These are phyloP conservation scores for Candida ascalaphidarum DNA, from an alignment of 805 yeast species.

Conservation along the genomic window DNA sequence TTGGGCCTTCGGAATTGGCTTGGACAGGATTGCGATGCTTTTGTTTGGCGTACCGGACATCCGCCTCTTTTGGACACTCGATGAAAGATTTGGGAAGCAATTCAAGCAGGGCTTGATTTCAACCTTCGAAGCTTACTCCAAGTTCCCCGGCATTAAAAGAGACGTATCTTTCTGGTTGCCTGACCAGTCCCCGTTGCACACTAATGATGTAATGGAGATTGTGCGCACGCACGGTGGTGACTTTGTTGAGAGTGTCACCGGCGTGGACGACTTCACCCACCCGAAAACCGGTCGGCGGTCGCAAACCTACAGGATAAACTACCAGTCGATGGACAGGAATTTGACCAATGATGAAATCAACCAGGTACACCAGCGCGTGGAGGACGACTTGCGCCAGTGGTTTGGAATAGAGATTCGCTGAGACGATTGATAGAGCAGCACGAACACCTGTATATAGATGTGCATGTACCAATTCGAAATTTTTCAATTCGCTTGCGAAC, in stretches of 20 bases:
- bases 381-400: conserved; percentile 41
- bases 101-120: conserved; percentile 58
- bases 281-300: conserved; percentile 73
- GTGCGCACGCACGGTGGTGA: conserved; percentile 82
- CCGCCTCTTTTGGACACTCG: conserved; percentile 83
- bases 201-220: conserved; percentile 89
- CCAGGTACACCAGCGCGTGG: conserved; percentile 56
- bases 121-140: conserved; percentile 81
- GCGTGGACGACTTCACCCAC: conserved; percentile 77
- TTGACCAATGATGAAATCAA: conserved; percentile 83
- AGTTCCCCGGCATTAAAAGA: conserved; percentile 77
- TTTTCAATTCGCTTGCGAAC: no score
- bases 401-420: conserved; percentile 53
- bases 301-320: conserved; percentile 82
- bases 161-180: conserved; percentile 93
- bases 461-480: no score
- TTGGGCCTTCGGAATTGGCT: conserved; percentile 97
- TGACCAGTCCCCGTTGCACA: conserved; percentile 44
- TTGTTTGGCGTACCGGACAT: conserved; percentile 94
- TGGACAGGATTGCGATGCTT: conserved; percentile 93
- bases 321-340: conserved; percentile 93
- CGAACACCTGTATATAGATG: no score
- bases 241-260: conserved; percentile 74
- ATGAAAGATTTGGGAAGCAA: conserved; percentile 68
- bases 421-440: no score